Base-by-base conservation (phyloP, 441 rosid species). In the Erysimum cheiri region DNA sequence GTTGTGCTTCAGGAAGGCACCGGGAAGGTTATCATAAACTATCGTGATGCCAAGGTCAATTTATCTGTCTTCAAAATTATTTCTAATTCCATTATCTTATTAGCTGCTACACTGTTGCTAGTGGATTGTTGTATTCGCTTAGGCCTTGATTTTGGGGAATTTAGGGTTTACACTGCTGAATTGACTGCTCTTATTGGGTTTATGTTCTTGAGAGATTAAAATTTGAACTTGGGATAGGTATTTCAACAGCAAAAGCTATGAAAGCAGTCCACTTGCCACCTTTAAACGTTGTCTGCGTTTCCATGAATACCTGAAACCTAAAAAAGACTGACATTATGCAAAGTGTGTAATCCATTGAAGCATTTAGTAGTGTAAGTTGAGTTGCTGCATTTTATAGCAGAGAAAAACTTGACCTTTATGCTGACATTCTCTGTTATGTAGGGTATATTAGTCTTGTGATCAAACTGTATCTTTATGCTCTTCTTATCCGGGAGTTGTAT, bases 1-100 rank as follows among this genome's bases (percentile, higher is more conserved):
- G 99, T 94, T 5, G 94, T 94, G 37, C 93, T 94, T 64, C 97
- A 90, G 65, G 99, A 92, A 80, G 97, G 98, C 61, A 87, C 88
- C 5, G 97, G 98, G 12, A 81, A 90, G 62, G 90, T 92, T 69
- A 72, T 88, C 67, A 90, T 94, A 75, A 94, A 94, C 71, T 88
- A 84, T 82, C 94, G 99, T 8, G 96, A 90, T 9, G 96, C 96
- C 56, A 87, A 83, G 90, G 98, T 94, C 14, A 26, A 3, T 8
- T 13, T 17, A 2, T 8, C 36, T 39, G 2, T 41, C 3, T 48
- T 40, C 24, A 5, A 0, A 0, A n/a, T 19, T 1, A 15, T 11
- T 8, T 31, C 7, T 19, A 3, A 7, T 40, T 37, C 1, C 33
- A 6, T 63, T 33, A 15, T 24, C 53, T 33, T 31, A 3, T 17